phyloP scores from a whole-genome alignment of 768 basidiomycete genomes.

The Tricholoma hemisulphureum region DNA sequence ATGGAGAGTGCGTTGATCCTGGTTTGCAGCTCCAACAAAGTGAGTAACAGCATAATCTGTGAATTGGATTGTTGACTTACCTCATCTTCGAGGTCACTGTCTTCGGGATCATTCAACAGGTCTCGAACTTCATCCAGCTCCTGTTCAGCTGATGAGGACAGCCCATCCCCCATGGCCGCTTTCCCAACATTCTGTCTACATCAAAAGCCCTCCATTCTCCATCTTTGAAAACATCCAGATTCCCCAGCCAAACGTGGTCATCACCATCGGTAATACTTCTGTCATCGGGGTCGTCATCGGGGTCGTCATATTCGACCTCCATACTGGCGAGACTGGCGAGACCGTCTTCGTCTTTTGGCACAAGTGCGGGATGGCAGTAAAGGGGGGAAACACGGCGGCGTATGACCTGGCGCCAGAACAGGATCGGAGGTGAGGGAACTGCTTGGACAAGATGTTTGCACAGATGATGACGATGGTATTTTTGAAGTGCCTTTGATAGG shows the following conservation, averaged over 20 bases:
- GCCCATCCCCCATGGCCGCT: background rate
- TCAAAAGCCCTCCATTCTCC: constrained; percentile 2
- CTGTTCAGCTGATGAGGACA: no score
- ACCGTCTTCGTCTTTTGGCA: background rate
- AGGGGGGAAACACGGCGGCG: constrained; percentile 20
- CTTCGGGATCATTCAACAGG: no score
- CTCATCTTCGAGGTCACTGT: no score
- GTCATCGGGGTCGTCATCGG: no score
- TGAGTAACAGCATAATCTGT: no score
- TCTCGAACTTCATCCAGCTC: no score
- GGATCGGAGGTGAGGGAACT: constrained; percentile 8
- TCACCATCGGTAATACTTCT: constrained; percentile 21
- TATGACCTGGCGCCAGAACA: constrained; percentile 19
- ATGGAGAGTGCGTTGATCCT: no score
- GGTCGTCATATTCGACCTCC: background rate
- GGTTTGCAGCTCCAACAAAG: no score
- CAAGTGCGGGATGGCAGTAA: constrained; percentile 19
- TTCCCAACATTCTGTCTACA: background rate
- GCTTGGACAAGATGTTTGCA: constrained; percentile 36
- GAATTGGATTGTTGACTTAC: no score
- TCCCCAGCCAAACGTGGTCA: constrained; percentile 18
- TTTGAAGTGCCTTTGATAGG: constrained; percentile 27
- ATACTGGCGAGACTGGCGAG: background rate
- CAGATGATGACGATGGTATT: constrained; percentile 24
- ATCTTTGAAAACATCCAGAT: constrained; percentile 3